Evolutionary conservation across 768 basidiomycete genomes (phyloP).

Genomic region (Suillus occidentalis): DNA sequence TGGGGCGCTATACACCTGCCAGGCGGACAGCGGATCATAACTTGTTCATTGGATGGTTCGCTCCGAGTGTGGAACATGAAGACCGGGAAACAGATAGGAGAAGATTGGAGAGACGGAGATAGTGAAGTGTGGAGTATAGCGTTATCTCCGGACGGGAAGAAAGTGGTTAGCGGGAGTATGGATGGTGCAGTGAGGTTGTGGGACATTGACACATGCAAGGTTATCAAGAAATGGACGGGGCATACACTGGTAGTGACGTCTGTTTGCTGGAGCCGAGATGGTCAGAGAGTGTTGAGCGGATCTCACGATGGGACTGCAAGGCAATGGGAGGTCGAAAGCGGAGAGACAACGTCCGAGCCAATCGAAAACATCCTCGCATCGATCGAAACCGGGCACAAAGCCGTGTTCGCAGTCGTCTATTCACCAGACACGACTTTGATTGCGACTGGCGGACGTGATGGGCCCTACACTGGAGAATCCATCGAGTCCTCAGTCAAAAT

Average conservation of each 20-base stretch:
- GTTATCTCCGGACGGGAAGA: neutral
- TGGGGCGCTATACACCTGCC: too few relatives aligned
- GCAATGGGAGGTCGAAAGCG: neutral
- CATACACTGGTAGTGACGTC: neutral
- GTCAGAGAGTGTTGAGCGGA: neutral
- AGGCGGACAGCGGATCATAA: neutral
- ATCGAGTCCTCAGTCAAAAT: too few relatives aligned
- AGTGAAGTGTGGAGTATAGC: neutral
- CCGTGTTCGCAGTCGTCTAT: neutral
- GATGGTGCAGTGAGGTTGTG: neutral
- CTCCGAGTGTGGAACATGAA: neutral
- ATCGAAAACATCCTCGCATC: too few relatives aligned
- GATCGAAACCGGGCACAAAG: neutral
- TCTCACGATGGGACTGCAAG: neutral
- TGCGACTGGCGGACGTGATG: too few relatives aligned
- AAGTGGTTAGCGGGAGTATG: neutral
- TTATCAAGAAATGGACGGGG: neutral
- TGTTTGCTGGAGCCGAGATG: neutral
- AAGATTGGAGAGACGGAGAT: neutral
- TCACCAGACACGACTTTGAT: slow-evolving; percentile 9
- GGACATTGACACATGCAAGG: neutral
- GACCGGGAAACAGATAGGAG: neutral
- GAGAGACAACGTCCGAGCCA: too few relatives aligned
- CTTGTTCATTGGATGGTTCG: neutral
- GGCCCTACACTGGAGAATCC: too few relatives aligned